Base-by-base conservation (phyloP, 371 early-diverging fungal species). In the Mucor indicus region DNA sequence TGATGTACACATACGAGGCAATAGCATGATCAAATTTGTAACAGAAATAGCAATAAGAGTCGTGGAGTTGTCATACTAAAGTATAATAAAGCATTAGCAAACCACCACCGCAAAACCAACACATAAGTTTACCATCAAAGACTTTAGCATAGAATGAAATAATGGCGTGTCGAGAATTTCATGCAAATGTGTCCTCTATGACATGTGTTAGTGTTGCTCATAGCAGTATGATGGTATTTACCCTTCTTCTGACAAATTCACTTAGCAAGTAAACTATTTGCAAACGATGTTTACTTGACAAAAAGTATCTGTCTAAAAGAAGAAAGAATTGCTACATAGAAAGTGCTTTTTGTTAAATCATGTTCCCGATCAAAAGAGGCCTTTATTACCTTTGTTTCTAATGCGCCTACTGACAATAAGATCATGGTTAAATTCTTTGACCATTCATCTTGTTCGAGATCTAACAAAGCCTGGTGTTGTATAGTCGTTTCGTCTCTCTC, bases 1-100 rank as follows among this genome's bases (percentile, higher is more conserved):
- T 3, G 79, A 67, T 0, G 80, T 72, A 30, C 80, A 79, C 15
- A 85, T 85, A n/a, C 82, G 72, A 19, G 85, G 85, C 31, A 85
- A 58, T 9, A 85, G 53, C 85, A 85, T 85, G 38, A 83, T 80
- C 20, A 85, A 42, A 9, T 78, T 76, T 45, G 83, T 81, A 16
- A 83, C 67, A 19, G 81, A 80, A 20, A 81, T 66, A 16, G 83
- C 80, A 31, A 85, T 75, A 37, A 81, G 47, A 1, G 80, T 70
- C 3, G 83, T 80, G 0, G 85, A 85, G 1, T 80, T 81, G 32
- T 85, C 85, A 33, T 72, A 72, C 85, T 84, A 62, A 3, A 21
- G 27, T 45, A 29, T 40, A 16, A 36, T 27, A 12, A 13, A 38
- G 25, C n/a, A n/a, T n/a, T n/a, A n/a, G n/a, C n/a, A n/a, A n/a